Evolutionary conservation across 345 rosid genomes (phyloP).

Genomic region (Trapa incisa): DNA sequence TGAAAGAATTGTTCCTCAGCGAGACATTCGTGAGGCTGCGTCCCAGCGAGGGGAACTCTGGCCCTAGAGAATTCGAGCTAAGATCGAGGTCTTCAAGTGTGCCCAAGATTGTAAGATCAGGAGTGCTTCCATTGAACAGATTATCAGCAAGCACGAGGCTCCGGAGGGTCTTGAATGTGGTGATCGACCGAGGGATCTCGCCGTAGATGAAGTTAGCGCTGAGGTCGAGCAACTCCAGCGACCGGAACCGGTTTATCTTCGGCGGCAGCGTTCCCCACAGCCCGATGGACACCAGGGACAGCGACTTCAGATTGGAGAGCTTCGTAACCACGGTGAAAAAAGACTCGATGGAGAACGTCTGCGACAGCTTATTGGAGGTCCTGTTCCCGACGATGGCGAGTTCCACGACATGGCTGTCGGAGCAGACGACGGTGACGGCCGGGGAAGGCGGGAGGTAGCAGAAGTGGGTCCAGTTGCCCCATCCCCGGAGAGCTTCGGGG

Average conservation of each 20-base stretch:
- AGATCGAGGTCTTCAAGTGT: constrained; percentile 44
- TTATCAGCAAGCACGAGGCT: constrained; percentile 52
- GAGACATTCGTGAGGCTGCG: constrained; percentile 26
- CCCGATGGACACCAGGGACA: constrained; percentile 67
- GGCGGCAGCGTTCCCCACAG: constrained; percentile 66
- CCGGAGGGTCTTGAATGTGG: constrained; percentile 35
- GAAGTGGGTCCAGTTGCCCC: constrained; percentile 69
- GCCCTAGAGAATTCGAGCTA: constrained; percentile 50
- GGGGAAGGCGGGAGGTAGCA: constrained; percentile 52
- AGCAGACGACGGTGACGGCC: constrained; percentile 49
- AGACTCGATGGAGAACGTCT: constrained; percentile 42
- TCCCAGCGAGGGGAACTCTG: constrained; percentile 48
- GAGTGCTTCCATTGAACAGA: constrained; percentile 48
- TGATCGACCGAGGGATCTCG: constrained; percentile 35
- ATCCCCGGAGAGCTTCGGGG: constrained; percentile 55
- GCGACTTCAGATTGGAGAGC: constrained; percentile 42
- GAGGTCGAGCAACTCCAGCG: constrained; percentile 45
- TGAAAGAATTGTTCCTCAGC: constrained; percentile 49
- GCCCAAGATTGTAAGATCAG: constrained; percentile 37
- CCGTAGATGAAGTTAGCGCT: constrained; percentile 71
- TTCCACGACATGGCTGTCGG: constrained; percentile 36
- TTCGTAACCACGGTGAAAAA: constrained; percentile 55
- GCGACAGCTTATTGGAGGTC: constrained; percentile 30
- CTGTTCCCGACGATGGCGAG: constrained; percentile 55
- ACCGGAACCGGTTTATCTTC: constrained; percentile 35